Evolutionary conservation across 768 basidiomycete genomes (phyloP).

Genomic region (Phanerochaete sordida): DNA sequence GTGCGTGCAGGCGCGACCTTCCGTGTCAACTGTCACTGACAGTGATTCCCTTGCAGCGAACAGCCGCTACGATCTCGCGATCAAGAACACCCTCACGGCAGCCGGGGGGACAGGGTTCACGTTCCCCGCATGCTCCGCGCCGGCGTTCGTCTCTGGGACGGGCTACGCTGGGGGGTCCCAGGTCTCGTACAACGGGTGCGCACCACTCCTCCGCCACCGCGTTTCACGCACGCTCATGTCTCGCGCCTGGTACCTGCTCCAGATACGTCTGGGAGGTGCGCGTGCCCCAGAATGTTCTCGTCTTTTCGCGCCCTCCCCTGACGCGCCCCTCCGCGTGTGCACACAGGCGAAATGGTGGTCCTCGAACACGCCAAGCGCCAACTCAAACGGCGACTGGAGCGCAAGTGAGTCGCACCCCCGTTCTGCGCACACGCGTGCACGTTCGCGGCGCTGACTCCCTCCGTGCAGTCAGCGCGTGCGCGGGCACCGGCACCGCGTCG

Average conservation of each 20-base stretch:
- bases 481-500: slow-evolving; percentile 27
- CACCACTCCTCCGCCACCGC: not conserved
- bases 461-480: slow-evolving; percentile 51
- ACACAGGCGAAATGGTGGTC: slow-evolving; percentile 61
- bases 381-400: slow-evolving; percentile 59
- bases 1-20: slow-evolving; percentile 22
- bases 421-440: not conserved
- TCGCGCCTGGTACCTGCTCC: not conserved
- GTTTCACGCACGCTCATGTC: not conserved
- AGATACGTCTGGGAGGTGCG: slow-evolving; percentile 67
- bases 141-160: slow-evolving; percentile 46
- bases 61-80: slow-evolving; percentile 52
- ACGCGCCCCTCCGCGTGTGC: not conserved
- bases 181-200: slow-evolving; percentile 56
- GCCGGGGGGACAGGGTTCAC: slow-evolving; percentile 70
- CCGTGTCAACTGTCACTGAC: not conserved
- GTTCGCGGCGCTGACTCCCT: not conserved
- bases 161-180: slow-evolving; percentile 48
- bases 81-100: slow-evolving; percentile 55
- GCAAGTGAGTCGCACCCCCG: slow-evolving; percentile 37
- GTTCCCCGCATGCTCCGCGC: slow-evolving; percentile 56
- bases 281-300: not conserved
- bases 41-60: slow-evolving; percentile 36
- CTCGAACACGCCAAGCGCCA: slow-evolving; percentile 40
- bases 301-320: not conserved